Conservation (phyloP, 2,329 filamentous ascomycete species). For the Blumeria graminis region DNA sequence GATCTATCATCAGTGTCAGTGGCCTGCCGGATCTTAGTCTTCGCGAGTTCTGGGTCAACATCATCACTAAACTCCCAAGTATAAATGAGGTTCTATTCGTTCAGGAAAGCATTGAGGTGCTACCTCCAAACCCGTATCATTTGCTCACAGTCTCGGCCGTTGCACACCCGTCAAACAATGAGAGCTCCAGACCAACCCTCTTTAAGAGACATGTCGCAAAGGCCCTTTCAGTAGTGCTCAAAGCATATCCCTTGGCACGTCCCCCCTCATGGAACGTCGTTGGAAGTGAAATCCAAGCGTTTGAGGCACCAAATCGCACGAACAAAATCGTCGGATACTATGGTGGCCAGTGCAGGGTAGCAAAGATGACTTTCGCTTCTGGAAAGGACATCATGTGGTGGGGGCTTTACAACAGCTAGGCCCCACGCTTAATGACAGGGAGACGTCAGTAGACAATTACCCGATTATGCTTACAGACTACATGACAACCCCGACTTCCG, state of each 20-base stretch:
- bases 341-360: neutral
- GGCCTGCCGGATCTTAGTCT: constrained; percentile 2
- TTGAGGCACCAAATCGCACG: neutral
- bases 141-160: neutral
- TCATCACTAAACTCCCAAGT: constrained; percentile 4
- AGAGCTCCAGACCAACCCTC: neutral
- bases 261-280: neutral
- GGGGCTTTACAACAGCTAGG: neutral
- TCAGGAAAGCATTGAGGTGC: neutral
- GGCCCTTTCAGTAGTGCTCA: neutral
- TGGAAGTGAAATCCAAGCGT: neutral
- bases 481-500: too few species aligned
- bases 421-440: too few species aligned
- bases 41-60: constrained; percentile 6
- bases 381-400: neutral
- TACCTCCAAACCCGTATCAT: neutral
- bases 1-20: neutral
- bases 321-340: neutral
- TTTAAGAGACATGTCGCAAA: neutral
- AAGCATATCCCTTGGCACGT: neutral
- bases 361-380: neutral
- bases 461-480: too few species aligned
- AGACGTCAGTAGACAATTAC: too few species aligned
- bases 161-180: neutral
- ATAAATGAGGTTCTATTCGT: constrained; percentile 5